Percentiles rank a stretch among this genome's conserved stretches.
phyloP scores from a whole-genome alignment of 1,284 basidiomycete species.

The Sporisorium graminicola region DNA sequence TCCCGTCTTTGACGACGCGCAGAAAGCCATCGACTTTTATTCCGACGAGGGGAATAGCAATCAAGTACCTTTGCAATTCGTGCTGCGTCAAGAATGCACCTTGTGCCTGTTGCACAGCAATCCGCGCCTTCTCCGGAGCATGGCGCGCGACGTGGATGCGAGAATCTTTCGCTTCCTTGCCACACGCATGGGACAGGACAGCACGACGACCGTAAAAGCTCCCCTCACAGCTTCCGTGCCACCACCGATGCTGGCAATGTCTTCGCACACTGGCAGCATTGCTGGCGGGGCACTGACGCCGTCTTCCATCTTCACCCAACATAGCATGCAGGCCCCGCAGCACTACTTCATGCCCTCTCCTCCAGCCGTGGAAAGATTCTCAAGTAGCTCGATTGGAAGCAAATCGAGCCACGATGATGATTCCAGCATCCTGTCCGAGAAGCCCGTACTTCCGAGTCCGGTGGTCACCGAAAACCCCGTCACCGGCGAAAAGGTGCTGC shows the following conservation, averaged over 20 bases:
- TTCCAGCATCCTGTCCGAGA: not conserved
- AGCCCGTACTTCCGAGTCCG: not conserved
- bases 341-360: not conserved
- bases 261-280: not conserved
- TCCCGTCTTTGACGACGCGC: not conserved
- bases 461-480: not conserved
- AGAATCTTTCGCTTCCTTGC: constrained; percentile 4
- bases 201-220: not conserved
- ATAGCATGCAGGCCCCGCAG: not conserved
- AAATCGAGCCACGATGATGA: not conserved
- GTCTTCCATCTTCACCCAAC: not conserved
- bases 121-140: not conserved
- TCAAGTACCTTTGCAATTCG: constrained; percentile 1
- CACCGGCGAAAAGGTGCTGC: constrained; percentile 1
- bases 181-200: not conserved
- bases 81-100: not conserved
- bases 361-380: not conserved
- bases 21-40: not conserved
- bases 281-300: not conserved
- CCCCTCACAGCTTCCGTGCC: not conserved
- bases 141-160: not conserved
- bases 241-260: not conserved
- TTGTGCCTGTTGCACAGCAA: not conserved
- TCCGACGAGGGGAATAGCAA: not conserved
- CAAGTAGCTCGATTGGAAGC: not conserved